Conservation (phyloP, 495 filamentous ascomycete species). For the Bryoglossum gracile region DNA sequence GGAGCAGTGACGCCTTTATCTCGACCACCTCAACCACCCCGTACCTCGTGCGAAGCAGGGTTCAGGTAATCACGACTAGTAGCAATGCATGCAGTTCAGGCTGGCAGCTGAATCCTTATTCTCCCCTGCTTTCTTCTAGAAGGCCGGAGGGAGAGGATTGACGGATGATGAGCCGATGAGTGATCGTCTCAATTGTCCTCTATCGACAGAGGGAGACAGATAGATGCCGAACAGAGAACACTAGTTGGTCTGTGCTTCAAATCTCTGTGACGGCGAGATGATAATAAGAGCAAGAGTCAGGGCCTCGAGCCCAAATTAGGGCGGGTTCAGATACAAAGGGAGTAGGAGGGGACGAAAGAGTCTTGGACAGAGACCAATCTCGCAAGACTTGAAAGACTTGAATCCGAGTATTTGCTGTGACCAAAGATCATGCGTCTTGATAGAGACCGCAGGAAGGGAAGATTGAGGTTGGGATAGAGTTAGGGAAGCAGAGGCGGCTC, state of each 20-base stretch:
- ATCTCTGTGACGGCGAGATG: not conserved
- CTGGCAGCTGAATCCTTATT: not conserved
- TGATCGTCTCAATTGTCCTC: constrained; percentile 1
- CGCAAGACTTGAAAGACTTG: constrained; percentile 14
- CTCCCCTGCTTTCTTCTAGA: constrained; percentile 6
- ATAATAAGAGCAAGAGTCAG: not conserved
- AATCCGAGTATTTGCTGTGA: not conserved
- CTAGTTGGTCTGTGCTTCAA: constrained; percentile 2
- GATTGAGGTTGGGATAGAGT: constrained; percentile 22
- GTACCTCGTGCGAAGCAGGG: too few species aligned
- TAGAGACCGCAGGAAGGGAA: constrained; percentile 2
- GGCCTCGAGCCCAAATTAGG: not conserved
- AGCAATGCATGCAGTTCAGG: too few species aligned
- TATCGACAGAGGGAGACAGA: constrained; percentile 13
- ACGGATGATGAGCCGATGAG: not conserved
- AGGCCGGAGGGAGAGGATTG: not conserved
- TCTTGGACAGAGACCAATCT: constrained; percentile 9
- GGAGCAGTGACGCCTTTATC: constrained; percentile 9
- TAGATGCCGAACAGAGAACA: constrained; percentile 4
- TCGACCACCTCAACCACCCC: constrained; percentile 2
- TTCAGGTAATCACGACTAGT: too few species aligned
- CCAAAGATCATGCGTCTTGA: constrained; percentile 4
- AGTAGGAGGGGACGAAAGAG: not conserved
- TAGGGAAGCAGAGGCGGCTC: constrained; percentile 5
- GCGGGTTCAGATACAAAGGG: not conserved